Evolutionary conservation across 805 yeast genomes (phyloP), one percentile per base, ranked within the genome.

Genomic region (Candida adriatica): DNA sequence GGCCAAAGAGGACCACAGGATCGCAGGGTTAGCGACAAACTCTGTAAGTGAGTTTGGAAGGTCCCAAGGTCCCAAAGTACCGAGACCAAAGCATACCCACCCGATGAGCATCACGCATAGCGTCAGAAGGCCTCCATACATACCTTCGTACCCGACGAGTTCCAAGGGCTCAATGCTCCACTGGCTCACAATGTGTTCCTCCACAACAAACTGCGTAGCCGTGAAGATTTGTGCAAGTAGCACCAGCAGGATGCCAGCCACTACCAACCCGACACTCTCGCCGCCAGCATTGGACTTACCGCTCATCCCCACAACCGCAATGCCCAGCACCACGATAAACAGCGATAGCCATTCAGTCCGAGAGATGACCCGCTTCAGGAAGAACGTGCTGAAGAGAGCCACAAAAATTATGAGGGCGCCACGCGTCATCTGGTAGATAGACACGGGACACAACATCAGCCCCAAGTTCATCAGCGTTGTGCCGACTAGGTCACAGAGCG

Each of bases 361-460:
- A 8, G 75, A 61, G 29, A 83, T 73, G 13, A 51, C 56, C 25
- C 73, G 66, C 28, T 68, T 61, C 41, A 83, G 65, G 47, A 81
- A 79, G 1, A 77, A 17, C 23, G 78, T 78, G 15, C 85, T 75
- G 48, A 81, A 66, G 11, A 75, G 54, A 1, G 88, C 94, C 16
- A 82, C 94, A 57, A 80, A 81, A 25, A 83, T 56, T 26, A 83
- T 83, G 25, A 81, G 59, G 0, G 86, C 72, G 3, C 94, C 92
- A 42, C 94, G 62, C n/a, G 81, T 76, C 94, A 83, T 83, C 53
- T 83, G 94, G 54, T 81, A 83, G 30, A 82, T 69, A 1, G 87
- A 79, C 7, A 82, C 92, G 0, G 92, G 90, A 1, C 78, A 75
- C 54, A 75, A 76, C 16, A 80, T 53, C 38, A 83, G 62, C 0